phyloP scores from a whole-genome alignment of 768 basidiomycete genomes.

The Pleurotus tuber-regium region DNA sequence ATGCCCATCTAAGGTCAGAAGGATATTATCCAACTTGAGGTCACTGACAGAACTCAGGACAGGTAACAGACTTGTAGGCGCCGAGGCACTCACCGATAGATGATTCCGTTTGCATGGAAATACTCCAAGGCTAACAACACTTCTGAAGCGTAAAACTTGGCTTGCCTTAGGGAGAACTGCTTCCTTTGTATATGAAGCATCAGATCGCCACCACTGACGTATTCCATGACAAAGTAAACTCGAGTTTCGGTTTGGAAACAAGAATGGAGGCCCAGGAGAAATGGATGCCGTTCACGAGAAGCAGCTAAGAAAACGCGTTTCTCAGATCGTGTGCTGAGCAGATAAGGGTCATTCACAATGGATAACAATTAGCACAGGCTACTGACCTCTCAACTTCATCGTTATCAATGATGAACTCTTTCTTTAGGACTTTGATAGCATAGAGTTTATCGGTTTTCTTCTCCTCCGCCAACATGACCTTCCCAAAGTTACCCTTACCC shows the following conservation, averaged over 20 bases:
- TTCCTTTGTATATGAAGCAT: constrained; percentile 99
- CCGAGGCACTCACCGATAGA: constrained; percentile 75
- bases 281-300: constrained; percentile 96
- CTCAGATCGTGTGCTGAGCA: constrained; percentile 88
- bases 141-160: constrained; percentile 98
- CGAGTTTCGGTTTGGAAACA: constrained; percentile 99
- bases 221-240: constrained; percentile 99
- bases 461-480: constrained; percentile 99
- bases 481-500: constrained; percentile 99
- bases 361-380: not conserved
- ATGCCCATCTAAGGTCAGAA: constrained; percentile 94
- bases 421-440: constrained; percentile 99
- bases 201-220: constrained; percentile 96
- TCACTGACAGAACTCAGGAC: constrained; percentile 51
- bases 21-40: constrained; percentile 96
- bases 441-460: constrained; percentile 86
- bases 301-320: constrained; percentile 98
- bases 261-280: constrained; percentile 93
- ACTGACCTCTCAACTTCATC: constrained; percentile 97
- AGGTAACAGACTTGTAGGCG: not conserved
- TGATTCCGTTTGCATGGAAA: constrained; percentile 98
- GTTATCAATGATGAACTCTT: constrained; percentile 99
- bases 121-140: constrained; percentile 95
- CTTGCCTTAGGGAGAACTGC: constrained; percentile 97
- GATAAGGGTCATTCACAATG: constrained; percentile 11